Evolutionary conservation across 148 eudicot species (phyloP).

Genomic region (Persicaria tinctoria): DNA sequence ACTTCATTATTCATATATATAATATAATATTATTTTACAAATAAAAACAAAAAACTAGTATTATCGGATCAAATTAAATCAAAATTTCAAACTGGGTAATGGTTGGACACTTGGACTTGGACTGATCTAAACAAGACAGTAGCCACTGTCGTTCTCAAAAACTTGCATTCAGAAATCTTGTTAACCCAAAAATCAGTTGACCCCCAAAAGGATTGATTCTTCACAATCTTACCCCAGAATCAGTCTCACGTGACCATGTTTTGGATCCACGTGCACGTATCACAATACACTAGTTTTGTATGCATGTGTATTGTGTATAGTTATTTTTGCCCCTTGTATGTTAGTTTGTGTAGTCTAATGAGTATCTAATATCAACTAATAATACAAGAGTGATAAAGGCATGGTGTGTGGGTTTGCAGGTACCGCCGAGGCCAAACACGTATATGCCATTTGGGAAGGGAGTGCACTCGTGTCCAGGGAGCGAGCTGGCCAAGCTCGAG

Average conservation of each 20-base stretch:
- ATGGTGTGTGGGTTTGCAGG: constrained; percentile 27
- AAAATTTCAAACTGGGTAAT: background rate
- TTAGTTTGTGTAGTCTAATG: background rate
- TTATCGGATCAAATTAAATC: background rate
- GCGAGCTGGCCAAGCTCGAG: constrained; percentile 83
- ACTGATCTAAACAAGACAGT: too few species aligned
- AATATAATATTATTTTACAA: too few species aligned
- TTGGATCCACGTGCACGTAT: constrained; percentile 3
- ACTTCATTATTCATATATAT: too few species aligned
- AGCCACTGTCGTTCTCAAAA: constrained; percentile 5
- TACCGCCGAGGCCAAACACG: constrained; percentile 42
- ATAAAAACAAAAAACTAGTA: background rate
- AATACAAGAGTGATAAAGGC: background rate
- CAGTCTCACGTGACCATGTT: constrained; percentile 6
- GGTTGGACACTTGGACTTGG: too few species aligned
- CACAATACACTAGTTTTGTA: background rate
- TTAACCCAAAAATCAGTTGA: constrained; percentile 3
- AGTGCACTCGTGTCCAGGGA: constrained; percentile 85
- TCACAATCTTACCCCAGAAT: background rate
- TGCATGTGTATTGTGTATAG: background rate
- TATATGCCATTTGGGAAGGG: constrained; percentile 70
- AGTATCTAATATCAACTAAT: background rate
- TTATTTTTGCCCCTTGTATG: background rate
- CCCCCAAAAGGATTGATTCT: constrained; percentile 1
- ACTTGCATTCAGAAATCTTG: background rate